Base-by-base conservation (phyloP, 2,329 filamentous ascomycete genomes). In the Plenodomus biglobosus region DNA sequence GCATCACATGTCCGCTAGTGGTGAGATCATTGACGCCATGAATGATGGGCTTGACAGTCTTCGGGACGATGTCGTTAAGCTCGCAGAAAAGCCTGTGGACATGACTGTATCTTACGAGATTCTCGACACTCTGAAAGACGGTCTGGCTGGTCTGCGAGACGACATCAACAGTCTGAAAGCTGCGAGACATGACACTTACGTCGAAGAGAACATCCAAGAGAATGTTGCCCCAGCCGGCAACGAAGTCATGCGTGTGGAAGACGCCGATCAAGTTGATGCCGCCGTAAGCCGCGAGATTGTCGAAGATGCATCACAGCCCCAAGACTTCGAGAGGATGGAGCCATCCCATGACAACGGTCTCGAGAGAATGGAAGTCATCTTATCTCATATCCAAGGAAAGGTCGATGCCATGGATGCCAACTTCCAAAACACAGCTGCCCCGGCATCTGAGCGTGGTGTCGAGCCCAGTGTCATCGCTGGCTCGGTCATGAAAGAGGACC, bases 91-190 rank as follows among this genome's bases (percentile, higher is more conserved):
- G 73, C 88, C 91, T 4, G 77, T 84, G 0, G 91, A 95, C 61
- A 80, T 92, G 71, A 92, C 87, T 0, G 85, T 90, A 48, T 92
- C 88, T 50, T 89, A 95, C 56, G 91, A 96, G 71, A 92, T 96
- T 43, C 78, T 96, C 1, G 89, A 96, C 50, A 90, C 89, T 0
- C 79, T 97, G 46, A 95, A 88, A 68, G 81, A 85, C n/a, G 92
- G 91, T 0, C 77, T 97, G 8, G 85, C 87, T 37, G 81, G 80
- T 34, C 80, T 97, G 15, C 85, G 85, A 44, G 80, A 82, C 1
- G 92, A 96, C 40, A 88, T 96, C 55, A 87, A 91, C 47, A 79
- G 80, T 17, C 78, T 96, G 34, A 87, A 88, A n/a, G 83, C 86
- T 6, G 30, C 38, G 13, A 42, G 39, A 5, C 43, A 37, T 5